Base-by-base conservation (phyloP, 208 protist species). In the Leishmania tarentolae region DNA sequence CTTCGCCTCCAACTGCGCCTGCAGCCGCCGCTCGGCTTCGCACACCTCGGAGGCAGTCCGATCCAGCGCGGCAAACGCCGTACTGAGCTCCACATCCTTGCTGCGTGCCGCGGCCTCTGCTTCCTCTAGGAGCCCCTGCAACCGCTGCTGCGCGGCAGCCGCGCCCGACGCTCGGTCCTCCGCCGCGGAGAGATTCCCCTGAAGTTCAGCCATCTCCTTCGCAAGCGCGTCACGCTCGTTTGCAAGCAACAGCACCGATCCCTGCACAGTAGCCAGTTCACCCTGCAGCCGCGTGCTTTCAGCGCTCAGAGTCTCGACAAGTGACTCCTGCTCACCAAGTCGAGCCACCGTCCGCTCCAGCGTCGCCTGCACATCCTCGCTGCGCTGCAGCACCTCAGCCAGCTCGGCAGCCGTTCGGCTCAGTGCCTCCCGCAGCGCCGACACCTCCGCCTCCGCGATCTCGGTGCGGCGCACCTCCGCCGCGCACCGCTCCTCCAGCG, bases 21-120 rank as follows among this genome's bases (percentile, higher is more conserved):
- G 59, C 21, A 53, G 53, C 13, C 19, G 35, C 5, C 52, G 68
- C 79, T 82, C 75, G n/a, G 81, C 83, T 3, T 50, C 59, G n/a
- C 78, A 78, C 19, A 90, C 76, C 75, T 82, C 75, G n/a, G 68
- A 74, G 0, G 69, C 81, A 37, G 85, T 69, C 68, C 40, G 50
- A 31, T 83, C 68, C 28, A 82, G 61, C n/a, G 35, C 69, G 42
- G 75, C 82, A 57, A n/a, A 11, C 75, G 69, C 52, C 42, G 73
- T 75, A 4, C 74, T 46, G 44, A 78, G 74, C 46, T 72, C 50
- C 17, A 37, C 37, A 15, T 70, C 80, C 35, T 78, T 61, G n/a
- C 44, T 47, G 57, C 74, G 46, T 9, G 11, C n/a, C 47, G 42
- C 52, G 31, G 59, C 59, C 59, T 65, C 74, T 0, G 56, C 74